Base-by-base conservation (phyloP, 2,329 filamentous ascomycete species). In the Neurospora sp. region DNA sequence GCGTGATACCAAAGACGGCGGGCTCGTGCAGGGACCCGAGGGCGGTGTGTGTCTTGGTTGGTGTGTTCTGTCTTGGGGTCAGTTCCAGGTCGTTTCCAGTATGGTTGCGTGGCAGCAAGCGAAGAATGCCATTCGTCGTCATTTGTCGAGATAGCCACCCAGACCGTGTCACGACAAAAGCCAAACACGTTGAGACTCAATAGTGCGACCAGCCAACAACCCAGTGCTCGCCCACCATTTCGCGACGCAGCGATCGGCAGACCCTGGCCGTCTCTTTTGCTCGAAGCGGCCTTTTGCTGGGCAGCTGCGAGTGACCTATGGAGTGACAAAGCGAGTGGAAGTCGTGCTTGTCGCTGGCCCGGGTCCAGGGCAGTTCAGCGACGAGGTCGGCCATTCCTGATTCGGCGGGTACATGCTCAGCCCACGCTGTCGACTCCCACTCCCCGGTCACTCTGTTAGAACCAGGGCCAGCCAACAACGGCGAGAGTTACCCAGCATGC, bases 111-210 rank as follows among this genome's bases (percentile, higher is more conserved):
- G 71, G 69, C 71, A 70, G 68, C 62, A 46, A 70, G 68, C 38
- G 67, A 70, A 69, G 70, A 70, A 69, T 69, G 68, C 73, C 72
- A 76, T 75, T 76, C 72, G 73, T 72, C 71, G 70, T 74, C 74
- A 74, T 75, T 42, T 70, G 38, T 15, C 38, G 19, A 33, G 67
- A 68, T 67, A 68, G 43, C 62, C 58, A 58, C 52, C n/a, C 6
- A 15, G 15, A 74, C 75, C 71, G 74, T 76, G 74, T 62, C 66
- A 39, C 10, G 15, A 66, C 15, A 15, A 23, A 62, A 7, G 3
- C 8, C 39, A 40, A n/a, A 52, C 72, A 75, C 75, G 70, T 69
- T 73, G 67, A 39, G 5, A 5, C 17, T 13, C 28, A 36, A 23
- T 10, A 9, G 17, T 9, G 8, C 17, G 8, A 8, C 15, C n/a